Evolutionary conservation across 2,329 filamentous ascomycete species (phyloP).

Genomic region (Colletotrichum graminicola): DNA sequence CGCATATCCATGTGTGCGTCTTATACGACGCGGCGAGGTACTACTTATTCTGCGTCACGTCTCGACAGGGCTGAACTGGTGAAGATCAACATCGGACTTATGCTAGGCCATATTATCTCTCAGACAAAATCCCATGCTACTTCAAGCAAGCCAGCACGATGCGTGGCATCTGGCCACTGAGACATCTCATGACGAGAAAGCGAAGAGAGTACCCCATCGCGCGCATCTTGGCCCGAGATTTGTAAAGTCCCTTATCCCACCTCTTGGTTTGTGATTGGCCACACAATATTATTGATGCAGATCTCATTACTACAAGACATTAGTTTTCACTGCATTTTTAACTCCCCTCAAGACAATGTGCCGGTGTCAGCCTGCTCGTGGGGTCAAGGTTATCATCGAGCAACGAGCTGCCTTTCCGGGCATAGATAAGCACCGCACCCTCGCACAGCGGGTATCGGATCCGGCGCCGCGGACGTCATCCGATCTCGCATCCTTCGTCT

Average conservation of each 20-base stretch:
- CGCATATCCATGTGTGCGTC: neutral
- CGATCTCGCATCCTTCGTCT: slow-evolving; percentile 28
- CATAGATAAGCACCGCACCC: slow-evolving; percentile 15
- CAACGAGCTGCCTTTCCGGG: slow-evolving; percentile 36
- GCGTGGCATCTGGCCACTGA: too few relatives aligned
- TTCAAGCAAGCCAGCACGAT: neutral
- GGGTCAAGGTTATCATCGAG: slow-evolving; percentile 25
- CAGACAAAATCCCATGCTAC: neutral
- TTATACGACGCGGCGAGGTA: neutral
- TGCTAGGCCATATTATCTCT: neutral
- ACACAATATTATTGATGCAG: neutral
- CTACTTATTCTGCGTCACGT: neutral
- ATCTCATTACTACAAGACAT: too few relatives aligned
- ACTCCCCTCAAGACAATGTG: neutral
- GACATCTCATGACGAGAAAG: neutral
- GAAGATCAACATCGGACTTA: neutral
- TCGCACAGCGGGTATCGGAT: neutral
- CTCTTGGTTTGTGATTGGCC: neutral
- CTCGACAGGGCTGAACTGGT: neutral
- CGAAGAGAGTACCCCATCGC: neutral
- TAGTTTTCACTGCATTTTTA: neutral
- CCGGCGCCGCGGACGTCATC: slow-evolving; percentile 19
- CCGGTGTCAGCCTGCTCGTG: neutral
- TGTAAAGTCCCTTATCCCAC: neutral
- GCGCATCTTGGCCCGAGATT: neutral